Conservation (phyloP, 805 yeast genomes). For the Metschnikowia drakensbergensis region DNA sequence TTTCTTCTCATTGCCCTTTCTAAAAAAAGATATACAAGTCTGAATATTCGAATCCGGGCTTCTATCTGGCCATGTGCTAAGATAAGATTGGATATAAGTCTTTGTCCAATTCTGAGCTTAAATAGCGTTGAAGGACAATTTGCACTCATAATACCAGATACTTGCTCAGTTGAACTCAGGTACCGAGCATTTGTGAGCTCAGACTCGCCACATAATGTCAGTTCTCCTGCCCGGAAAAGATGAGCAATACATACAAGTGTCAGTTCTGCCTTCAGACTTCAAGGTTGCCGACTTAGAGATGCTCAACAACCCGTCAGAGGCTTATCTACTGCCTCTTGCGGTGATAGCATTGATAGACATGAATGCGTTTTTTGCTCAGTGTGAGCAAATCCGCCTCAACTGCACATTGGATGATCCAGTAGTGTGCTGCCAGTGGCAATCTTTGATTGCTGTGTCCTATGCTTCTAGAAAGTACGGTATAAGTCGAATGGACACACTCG, state of each 20-base stretch:
- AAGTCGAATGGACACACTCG: slow-evolving; percentile 67
- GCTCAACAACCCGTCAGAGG: slow-evolving; percentile 41
- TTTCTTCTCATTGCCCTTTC: background rate
- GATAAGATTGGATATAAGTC: background rate
- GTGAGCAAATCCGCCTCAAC: slow-evolving; percentile 74
- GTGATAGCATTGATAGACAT: slow-evolving; percentile 84
- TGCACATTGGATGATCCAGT: slow-evolving; percentile 69
- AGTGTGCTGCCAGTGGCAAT: slow-evolving; percentile 91
- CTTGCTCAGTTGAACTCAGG: background rate
- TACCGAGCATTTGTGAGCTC: background rate
- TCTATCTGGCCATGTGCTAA: background rate
- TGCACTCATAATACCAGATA: background rate
- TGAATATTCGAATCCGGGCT: background rate
- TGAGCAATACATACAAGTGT: background rate
- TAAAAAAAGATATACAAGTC: background rate
- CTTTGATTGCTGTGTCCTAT: slow-evolving; percentile 85
- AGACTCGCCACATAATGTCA: slow-evolving; percentile 3
- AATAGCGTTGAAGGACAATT: too few relatives aligned
- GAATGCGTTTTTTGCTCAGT: slow-evolving; percentile 96
- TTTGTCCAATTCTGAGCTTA: background rate
- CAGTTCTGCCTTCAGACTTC: slow-evolving; percentile 5
- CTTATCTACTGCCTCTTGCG: slow-evolving; percentile 66
- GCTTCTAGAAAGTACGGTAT: slow-evolving; percentile 87
- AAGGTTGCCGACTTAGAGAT: slow-evolving; percentile 39
- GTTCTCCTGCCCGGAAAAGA: slow-evolving; percentile 2